These are phyloP conservation scores for Pseudogymnoascus sp. DNA, from an alignment of 2,329 filamentous ascomycete species.

Conservation along the genomic window DNA sequence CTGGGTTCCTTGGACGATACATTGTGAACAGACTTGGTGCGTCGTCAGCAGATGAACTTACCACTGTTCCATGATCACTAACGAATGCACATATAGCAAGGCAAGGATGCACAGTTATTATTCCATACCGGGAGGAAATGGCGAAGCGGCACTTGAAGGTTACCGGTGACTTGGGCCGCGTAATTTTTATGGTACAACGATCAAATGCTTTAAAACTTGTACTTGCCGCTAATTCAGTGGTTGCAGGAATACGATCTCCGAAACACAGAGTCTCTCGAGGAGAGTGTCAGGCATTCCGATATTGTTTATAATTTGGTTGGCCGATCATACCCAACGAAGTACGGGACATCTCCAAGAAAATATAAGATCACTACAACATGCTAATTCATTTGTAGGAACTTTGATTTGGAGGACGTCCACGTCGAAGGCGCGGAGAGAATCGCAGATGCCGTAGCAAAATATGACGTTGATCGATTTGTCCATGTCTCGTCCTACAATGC, in stretches of 20 bases:
- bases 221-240: background rate
- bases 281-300: slow-evolving; percentile 93
- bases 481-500: slow-evolving; percentile 96
- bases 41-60: slow-evolving; percentile 20
- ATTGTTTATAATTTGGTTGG: slow-evolving; percentile 96
- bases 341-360: slow-evolving; percentile 27
- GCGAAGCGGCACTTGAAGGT: slow-evolving; percentile 93
- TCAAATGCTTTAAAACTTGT: background rate
- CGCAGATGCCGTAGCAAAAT: slow-evolving; percentile 89
- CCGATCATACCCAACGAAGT: slow-evolving; percentile 94
- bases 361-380: slow-evolving; percentile 7
- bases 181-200: slow-evolving; percentile 66
- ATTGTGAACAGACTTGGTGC: slow-evolving; percentile 90
- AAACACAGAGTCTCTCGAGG: slow-evolving; percentile 92
- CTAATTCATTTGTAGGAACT: slow-evolving; percentile 62
- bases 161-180: slow-evolving; percentile 83
- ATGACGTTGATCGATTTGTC: slow-evolving; percentile 93
- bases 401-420: slow-evolving; percentile 84
- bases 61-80: slow-evolving; percentile 14
- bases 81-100: slow-evolving; percentile 52
- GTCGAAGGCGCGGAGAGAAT: slow-evolving; percentile 90
- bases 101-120: slow-evolving; percentile 86
- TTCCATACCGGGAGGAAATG: slow-evolving; percentile 97
- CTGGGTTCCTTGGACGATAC: slow-evolving; percentile 89
- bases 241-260: slow-evolving; percentile 82